phyloP scores from a whole-genome alignment of 805 yeast genomes.

The Yarrowia sp. region DNA sequence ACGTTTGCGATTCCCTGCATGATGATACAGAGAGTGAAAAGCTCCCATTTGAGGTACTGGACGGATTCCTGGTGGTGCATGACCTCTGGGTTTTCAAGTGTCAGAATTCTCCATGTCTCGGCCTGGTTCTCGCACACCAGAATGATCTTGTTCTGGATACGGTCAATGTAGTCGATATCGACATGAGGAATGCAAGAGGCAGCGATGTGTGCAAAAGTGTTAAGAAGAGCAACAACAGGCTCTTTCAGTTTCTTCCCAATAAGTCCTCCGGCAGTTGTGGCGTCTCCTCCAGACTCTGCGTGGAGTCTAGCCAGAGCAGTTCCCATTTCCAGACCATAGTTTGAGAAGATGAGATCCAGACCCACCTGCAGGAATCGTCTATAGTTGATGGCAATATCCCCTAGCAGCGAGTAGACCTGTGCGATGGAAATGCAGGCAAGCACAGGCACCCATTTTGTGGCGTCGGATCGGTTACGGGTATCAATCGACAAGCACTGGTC shows the following conservation, averaged over 20 bases:
- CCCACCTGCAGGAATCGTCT: constrained; percentile 35
- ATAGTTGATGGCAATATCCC: constrained; percentile 11
- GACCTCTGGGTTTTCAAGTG: neutral
- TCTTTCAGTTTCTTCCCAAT: constrained; percentile 25
- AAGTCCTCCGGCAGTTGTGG: neutral
- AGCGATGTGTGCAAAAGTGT: constrained; percentile 28
- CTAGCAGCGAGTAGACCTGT: constrained; percentile 27
- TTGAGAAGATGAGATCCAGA: constrained; percentile 19
- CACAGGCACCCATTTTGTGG: constrained; percentile 31
- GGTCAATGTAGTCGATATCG: constrained; percentile 27
- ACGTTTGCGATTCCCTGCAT: constrained; percentile 45
- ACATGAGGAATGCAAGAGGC: constrained; percentile 21
- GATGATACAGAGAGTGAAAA: constrained; percentile 45
- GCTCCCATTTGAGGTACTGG: constrained; percentile 42
- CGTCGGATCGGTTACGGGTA: constrained; percentile 19
- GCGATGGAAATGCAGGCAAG: constrained; percentile 32
- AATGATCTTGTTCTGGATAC: constrained; percentile 27
- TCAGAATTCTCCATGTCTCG: constrained; percentile 17
- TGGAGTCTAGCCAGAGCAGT: constrained; percentile 11
- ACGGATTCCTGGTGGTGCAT: constrained; percentile 12
- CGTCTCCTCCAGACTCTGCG: constrained; percentile 7
- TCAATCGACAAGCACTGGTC: constrained; percentile 28
- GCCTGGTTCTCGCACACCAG: constrained; percentile 37
- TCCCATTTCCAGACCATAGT: constrained; percentile 28
- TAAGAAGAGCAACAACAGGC: constrained; percentile 28